phyloP scores from a whole-genome alignment of 2,329 filamentous ascomycete genomes.

The Anthostomella pinea region DNA sequence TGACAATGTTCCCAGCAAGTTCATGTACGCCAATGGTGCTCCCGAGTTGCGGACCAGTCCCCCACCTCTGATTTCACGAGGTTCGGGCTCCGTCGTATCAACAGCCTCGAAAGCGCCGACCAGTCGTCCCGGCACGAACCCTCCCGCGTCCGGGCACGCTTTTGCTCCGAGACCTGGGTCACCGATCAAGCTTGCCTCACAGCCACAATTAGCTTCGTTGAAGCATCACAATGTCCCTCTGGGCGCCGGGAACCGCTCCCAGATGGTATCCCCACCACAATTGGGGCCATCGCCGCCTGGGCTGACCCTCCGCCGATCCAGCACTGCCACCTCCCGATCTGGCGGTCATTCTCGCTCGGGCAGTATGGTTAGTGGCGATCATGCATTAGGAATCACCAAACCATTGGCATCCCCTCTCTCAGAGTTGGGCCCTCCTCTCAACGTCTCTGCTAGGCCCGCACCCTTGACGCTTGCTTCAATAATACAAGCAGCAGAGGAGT shows the following conservation, averaged over 20 bases:
- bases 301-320: constrained; percentile 43
- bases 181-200: constrained; percentile 43
- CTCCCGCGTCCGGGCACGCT: constrained; percentile 23
- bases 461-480: constrained; percentile 54
- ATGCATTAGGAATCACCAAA: constrained; percentile 12
- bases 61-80: constrained; percentile 35
- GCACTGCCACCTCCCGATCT: constrained; percentile 38
- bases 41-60: constrained; percentile 44
- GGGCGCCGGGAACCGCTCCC: constrained; percentile 27
- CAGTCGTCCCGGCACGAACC: constrained; percentile 38
- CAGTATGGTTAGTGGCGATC: constrained; percentile 32
- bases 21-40: constrained; percentile 71
- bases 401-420: constrained; percentile 26
- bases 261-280: constrained; percentile 36
- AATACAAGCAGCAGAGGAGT: constrained; percentile 54
- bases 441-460: constrained; percentile 34
- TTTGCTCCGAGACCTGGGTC: constrained; percentile 46
- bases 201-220: constrained; percentile 17
- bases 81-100: constrained; percentile 46
- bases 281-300: constrained; percentile 34
- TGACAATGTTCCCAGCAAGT: constrained; percentile 55
- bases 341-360: constrained; percentile 40
- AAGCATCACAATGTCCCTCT: constrained; percentile 20
- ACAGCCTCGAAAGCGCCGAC: constrained; percentile 41
- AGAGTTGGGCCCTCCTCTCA: constrained; percentile 34